Conservation (phyloP, 2,329 filamentous ascomycete species). For the Fusarium nelsonii region DNA sequence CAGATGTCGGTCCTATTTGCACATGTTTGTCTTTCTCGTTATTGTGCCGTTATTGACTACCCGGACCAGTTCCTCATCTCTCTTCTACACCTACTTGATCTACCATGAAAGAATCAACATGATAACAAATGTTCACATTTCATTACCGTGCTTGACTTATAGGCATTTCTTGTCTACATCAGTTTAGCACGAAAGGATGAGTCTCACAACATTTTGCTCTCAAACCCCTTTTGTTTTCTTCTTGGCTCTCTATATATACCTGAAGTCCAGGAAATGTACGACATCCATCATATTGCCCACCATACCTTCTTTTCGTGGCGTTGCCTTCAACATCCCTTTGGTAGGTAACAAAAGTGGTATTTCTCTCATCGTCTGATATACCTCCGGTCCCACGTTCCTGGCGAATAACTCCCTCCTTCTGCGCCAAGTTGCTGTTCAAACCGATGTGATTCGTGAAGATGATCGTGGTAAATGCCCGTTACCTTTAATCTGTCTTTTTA, state of each 20-base stretch:
- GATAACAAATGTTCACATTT: not conserved
- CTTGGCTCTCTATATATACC: conserved; percentile 42
- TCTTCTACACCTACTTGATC: not conserved
- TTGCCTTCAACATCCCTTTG: conserved; percentile 29
- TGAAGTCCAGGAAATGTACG: conserved; percentile 34
- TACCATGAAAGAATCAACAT: not conserved
- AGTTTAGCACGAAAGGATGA: not conserved
- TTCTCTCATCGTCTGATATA: conserved; percentile 40
- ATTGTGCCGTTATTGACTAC: not conserved
- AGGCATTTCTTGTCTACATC: not conserved
- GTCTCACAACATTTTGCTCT: conserved; percentile 1
- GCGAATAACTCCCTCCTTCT: conserved; percentile 2
- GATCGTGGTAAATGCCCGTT: conserved; percentile 25
- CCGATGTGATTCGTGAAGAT: conserved; percentile 33
- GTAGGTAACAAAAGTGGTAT: conserved; percentile 27
- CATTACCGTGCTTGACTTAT: not conserved
- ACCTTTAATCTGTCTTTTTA: conserved; percentile 29
- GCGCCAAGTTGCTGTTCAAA: conserved; percentile 26
- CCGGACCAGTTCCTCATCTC: not conserved
- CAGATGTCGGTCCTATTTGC: not conserved
- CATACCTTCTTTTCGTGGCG: conserved; percentile 25
- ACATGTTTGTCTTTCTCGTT: not conserved
- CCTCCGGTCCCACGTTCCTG: conserved; percentile 26
- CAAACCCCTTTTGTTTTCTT: conserved; percentile 33
- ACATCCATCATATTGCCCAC: conserved; percentile 40